These are phyloP conservation scores for Tilletia indica DNA, from an alignment of 1,284 basidiomycete species.

Conservation along the genomic window DNA sequence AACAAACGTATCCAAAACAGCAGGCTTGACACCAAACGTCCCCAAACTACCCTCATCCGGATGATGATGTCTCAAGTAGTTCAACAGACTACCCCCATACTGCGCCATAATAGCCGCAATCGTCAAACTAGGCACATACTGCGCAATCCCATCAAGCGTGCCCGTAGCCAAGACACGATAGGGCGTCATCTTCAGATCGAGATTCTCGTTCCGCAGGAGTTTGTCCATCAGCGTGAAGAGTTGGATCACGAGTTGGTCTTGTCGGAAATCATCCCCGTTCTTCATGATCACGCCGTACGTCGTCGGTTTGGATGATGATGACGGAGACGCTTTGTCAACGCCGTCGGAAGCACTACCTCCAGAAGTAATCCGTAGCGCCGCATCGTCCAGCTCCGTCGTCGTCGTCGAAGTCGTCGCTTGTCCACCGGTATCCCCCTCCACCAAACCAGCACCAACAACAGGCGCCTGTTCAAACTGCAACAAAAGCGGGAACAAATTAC, in stretches of 20 bases:
- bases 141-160: constrained; percentile 87
- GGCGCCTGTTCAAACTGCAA: constrained; percentile 73
- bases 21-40: constrained; percentile 85
- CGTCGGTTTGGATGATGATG: constrained; percentile 7
- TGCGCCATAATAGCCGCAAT: constrained; percentile 83
- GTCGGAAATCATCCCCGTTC: constrained; percentile 95
- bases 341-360: background rate
- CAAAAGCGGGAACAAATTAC: constrained; percentile 86
- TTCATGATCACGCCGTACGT: constrained; percentile 96
- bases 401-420: background rate
- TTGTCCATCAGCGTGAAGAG: constrained; percentile 97
- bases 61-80: constrained; percentile 79
- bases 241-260: constrained; percentile 95
- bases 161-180: constrained; percentile 94
- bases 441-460: background rate
- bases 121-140: constrained; percentile 92
- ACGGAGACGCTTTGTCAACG: background rate
- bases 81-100: constrained; percentile 72
- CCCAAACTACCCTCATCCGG: constrained; percentile 89
- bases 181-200: constrained; percentile 87
- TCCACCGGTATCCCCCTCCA: background rate
- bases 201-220: constrained; percentile 85
- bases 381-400: background rate
- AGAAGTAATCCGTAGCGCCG: background rate
- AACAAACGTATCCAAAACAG: constrained; percentile 92